Base-by-base conservation (phyloP, 495 filamentous ascomycete species). In the Oidiodendron maius region DNA sequence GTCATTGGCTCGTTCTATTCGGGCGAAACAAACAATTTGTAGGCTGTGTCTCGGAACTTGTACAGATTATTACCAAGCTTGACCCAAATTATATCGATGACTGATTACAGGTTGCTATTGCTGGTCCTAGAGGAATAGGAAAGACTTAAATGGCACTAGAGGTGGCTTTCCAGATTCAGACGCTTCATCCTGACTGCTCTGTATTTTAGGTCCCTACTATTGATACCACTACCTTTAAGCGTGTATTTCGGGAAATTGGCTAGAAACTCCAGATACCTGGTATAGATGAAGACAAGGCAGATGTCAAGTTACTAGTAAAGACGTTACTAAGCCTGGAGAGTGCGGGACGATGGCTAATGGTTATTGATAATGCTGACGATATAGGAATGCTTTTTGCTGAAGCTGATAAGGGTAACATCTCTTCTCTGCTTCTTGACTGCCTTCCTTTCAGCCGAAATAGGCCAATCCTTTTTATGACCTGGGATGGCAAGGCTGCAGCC, bases 301-400 rank as follows among this genome's bases (percentile, higher is more conserved):
- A 61, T 43, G 24, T 61, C 28, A 59, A 52, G 42, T 13, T 41
- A 22, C 44, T 59, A 4, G 56, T 61, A 15, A 55, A 58, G 34
- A 21, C 21, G 25, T 1, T 38, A n/a, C 56, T 60, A 12, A 53
- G 51, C 1, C 16, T 53, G 13, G 42, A 60, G 48, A 40, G 30
- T 12, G 28, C 26, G 23, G 21, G 63, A 13, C 42, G 38, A 9
- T 79, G 74, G 74, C 39, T 74, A n/a, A 51, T 77, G 44, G 56
- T 77, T 13, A 58, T 78, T 22, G 73, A 80, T 49, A 76, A 74
- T 46, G 72, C 69, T 13, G 71, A 78, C 52, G 65, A 76, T 53
- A 4, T 61, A 64, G 30, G 66, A 65, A 51, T 53, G 56, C 22
- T 36, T 20, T 58, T 16, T 16, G 13, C 12, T 58, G 26, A 56